Evolutionary conservation across 352 stramenopile species (phyloP).

Genomic region (Pythium periplocum): DNA sequence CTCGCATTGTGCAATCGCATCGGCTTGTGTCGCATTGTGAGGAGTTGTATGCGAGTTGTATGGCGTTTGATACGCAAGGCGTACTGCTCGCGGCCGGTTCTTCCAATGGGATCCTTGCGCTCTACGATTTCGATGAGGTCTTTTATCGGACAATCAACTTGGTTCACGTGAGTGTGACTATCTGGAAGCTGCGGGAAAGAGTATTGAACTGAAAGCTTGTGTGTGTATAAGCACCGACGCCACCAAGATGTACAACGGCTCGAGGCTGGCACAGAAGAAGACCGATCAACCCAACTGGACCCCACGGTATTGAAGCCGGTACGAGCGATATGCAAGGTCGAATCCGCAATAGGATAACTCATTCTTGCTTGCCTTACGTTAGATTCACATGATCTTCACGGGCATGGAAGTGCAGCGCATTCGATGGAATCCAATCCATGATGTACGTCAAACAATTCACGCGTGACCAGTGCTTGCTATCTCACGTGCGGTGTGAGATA

Average conservation of each 20-base stretch:
- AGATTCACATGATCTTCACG: conserved; percentile 78
- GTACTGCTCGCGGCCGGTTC: conserved; percentile 56
- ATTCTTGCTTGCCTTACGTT: not conserved
- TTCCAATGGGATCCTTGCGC: conserved; percentile 60
- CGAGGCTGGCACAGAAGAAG: too few species aligned
- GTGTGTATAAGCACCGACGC: too few species aligned
- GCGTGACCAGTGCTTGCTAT: not conserved
- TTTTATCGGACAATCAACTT: conserved; percentile 58
- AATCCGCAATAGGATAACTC: too few species aligned
- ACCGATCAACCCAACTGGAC: too few species aligned
- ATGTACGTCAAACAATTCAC: conserved; percentile 23
- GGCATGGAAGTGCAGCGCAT: conserved; percentile 64
- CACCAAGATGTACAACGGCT: too few species aligned
- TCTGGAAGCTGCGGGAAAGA: not conserved
- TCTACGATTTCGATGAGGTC: conserved; percentile 81
- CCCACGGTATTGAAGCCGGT: too few species aligned
- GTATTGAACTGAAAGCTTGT: too few species aligned
- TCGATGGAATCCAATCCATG: conserved; percentile 68
- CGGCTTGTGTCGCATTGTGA: conserved; percentile 31
- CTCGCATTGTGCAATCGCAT: conserved; percentile 10
- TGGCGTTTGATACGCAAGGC: conserved; percentile 66
- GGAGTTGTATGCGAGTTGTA: conserved; percentile 58
- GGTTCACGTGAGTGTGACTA: conserved; percentile 21
- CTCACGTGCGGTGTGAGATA: conserved; percentile 8
- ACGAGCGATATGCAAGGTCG: too few species aligned